Conservation (phyloP, 768 basidiomycete genomes). For the Collybia nuda region DNA sequence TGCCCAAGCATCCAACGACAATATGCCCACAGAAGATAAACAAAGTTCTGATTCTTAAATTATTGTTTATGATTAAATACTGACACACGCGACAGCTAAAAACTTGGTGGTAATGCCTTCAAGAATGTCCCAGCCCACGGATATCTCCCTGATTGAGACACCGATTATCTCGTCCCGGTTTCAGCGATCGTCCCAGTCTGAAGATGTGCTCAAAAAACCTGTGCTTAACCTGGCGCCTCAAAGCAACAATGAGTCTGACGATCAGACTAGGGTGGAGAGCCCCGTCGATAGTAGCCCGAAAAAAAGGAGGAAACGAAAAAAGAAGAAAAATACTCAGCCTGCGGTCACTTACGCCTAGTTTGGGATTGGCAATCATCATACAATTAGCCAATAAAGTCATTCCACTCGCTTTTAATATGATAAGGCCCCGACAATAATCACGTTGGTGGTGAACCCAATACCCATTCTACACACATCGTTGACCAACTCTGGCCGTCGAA, state of each 20-base stretch:
- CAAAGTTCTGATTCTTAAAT: too few species aligned
- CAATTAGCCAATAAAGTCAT: too few species aligned
- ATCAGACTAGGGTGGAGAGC: conserved; percentile 18
- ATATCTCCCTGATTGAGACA: conserved; percentile 16
- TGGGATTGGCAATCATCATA: too few species aligned
- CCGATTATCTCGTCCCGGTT: conserved; percentile 7
- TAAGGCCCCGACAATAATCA: too few species aligned
- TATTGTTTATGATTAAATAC: background rate
- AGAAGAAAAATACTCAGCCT: conserved; percentile 14
- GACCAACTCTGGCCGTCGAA: too few species aligned
- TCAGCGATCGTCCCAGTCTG: conserved; percentile 15
- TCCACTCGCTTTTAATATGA: too few species aligned
- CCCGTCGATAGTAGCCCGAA: conserved; percentile 29
- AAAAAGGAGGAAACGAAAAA: conserved; percentile 56
- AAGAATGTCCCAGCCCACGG: conserved; percentile 6
- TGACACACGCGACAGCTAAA: background rate
- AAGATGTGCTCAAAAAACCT: conserved; percentile 32
- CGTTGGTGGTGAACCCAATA: too few species aligned
- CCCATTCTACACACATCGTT: too few species aligned
- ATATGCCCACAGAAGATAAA: too few species aligned
- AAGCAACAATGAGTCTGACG: conserved; percentile 30
- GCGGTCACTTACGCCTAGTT: too few species aligned
- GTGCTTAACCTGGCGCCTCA: conserved; percentile 57
- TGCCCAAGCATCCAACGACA: background rate
- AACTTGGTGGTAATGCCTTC: background rate